These are phyloP conservation scores for Lasiosphaeriaceae sp. DNA, from an alignment of 495 filamentous ascomycete species.

Conservation along the genomic window DNA sequence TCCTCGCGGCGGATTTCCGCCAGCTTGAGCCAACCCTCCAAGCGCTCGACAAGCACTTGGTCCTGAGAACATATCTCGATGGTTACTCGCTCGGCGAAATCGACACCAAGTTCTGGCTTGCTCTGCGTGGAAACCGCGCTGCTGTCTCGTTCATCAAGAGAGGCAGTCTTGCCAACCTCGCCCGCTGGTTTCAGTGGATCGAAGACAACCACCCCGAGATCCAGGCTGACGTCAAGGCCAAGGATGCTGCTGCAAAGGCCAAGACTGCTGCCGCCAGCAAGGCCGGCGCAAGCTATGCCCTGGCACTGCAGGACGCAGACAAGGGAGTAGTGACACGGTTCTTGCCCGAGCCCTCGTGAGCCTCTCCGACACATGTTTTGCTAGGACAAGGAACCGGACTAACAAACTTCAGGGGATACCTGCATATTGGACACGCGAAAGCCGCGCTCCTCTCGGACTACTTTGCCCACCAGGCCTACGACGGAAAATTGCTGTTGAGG, in stretches of 20 bases:
- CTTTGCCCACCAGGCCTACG: constrained; percentile 86
- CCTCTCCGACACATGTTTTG: constrained; percentile 1
- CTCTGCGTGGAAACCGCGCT: constrained; percentile 81
- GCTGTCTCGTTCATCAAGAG: constrained; percentile 76
- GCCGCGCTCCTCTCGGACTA: constrained; percentile 90
- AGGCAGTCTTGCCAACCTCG: constrained; percentile 70
- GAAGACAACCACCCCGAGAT: constrained; percentile 74
- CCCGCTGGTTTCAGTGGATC: constrained; percentile 84
- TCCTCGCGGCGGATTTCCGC: constrained; percentile 70
- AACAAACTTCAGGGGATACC: constrained; percentile 53
- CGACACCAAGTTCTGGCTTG: constrained; percentile 81
- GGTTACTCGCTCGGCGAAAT: constrained; percentile 75
- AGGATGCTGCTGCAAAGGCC: constrained; percentile 59
- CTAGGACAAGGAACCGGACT: not conserved
- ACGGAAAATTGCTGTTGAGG: constrained; percentile 75
- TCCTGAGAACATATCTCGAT: constrained; percentile 78
- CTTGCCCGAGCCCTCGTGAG: constrained; percentile 90
- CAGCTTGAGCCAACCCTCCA: constrained; percentile 68
- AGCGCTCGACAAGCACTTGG: constrained; percentile 80
- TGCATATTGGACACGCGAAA: constrained; percentile 93
- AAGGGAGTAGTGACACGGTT: constrained; percentile 93
- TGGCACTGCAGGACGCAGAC: constrained; percentile 80
- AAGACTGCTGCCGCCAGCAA: constrained; percentile 73
- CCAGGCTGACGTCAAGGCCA: constrained; percentile 50
- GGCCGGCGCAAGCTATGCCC: constrained; percentile 84